Percentiles rank a stretch among this genome's conserved stretches.
These are phyloP conservation scores for Pseudocercospora fijiensis DNA, from an alignment of 2,329 filamentous ascomycete genomes.

Conservation along the genomic window DNA sequence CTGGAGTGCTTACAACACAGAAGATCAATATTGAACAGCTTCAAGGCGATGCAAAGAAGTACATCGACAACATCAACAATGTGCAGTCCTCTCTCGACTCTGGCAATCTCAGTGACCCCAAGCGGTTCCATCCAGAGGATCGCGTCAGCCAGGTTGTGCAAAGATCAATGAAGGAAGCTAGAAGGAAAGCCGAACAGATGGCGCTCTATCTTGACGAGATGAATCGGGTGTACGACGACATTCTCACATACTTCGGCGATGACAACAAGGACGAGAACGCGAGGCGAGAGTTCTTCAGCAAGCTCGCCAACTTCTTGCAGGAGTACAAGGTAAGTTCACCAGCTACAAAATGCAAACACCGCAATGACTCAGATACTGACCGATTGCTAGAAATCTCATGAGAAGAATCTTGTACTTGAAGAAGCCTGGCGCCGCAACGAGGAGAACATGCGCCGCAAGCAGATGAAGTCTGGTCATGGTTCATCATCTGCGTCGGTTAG, in stretches of 20 bases:
- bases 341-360: neutral
- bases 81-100: conserved; percentile 88
- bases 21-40: conserved; percentile 96
- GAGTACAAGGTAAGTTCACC: conserved; percentile 74
- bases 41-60: conserved; percentile 80
- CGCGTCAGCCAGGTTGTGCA: conserved; percentile 89
- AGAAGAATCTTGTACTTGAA: conserved; percentile 85
- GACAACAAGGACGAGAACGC: conserved; percentile 88
- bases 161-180: conserved; percentile 91
- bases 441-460: conserved; percentile 86
- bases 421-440: conserved; percentile 83
- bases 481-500: conserved; percentile 40
- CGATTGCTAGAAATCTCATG: conserved; percentile 67
- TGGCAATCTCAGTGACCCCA: conserved; percentile 91
- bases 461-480: conserved; percentile 56
- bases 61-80: conserved; percentile 93
- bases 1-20: conserved; percentile 71
- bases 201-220: conserved; percentile 91
- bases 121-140: conserved; percentile 97
- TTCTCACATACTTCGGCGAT: conserved; percentile 95
- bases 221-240: conserved; percentile 86
- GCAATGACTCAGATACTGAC: conserved; percentile 14
- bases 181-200: conserved; percentile 95
- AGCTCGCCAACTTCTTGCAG: conserved; percentile 81
- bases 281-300: conserved; percentile 91